Evolutionary conservation across 768 basidiomycete species (phyloP), one percentile per base, ranked within the genome.

Genomic region (Leucocoprinus sp.): DNA sequence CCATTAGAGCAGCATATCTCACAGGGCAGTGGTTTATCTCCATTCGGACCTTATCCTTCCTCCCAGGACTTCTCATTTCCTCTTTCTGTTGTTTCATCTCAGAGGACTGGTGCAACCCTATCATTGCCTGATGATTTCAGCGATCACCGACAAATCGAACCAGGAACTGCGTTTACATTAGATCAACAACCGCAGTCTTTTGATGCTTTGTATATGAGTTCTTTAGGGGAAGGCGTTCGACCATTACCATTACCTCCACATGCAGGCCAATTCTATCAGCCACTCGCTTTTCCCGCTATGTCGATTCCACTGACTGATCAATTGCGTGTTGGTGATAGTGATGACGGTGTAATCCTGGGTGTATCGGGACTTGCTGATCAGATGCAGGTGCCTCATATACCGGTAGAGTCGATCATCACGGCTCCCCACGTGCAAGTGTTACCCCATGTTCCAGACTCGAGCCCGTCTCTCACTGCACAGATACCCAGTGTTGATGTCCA

Each of bases 211-310:
- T 37, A 45, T 27, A 24, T 37, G 8, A 45, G 37, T 18, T n/a
- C 42, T 14, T 2, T 43, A 8, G 34, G 6, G 8, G 31, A 24
- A 11, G 39, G 37, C 4, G 45, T 47, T 31, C 45, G 45, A n/a
- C 45, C 45, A 4, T 38, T 47, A 14, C 45, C 45, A 29, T 22
- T 47, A 11, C 45, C 45, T 14, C 45, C 45, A 6, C 45, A 47
- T 14, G 21, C 37, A 15, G 45, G 38, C 2, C 45, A 47, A 40
- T n/a, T 24, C 2, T 41, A 47, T 41, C 39, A 39, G 8, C 23
- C 39, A 14, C 38, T 18, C 12, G 21, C 11, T 18, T 34, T 29
- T 11, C 22, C 19, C 12, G 24, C 42, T 5, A 12, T 27, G 4
- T 33, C 34, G 29, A 28, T 18, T 19, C 28, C 19, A n/a, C 33